Base-by-base conservation (phyloP, 78 protist genomes). In the Guillardia theta region DNA sequence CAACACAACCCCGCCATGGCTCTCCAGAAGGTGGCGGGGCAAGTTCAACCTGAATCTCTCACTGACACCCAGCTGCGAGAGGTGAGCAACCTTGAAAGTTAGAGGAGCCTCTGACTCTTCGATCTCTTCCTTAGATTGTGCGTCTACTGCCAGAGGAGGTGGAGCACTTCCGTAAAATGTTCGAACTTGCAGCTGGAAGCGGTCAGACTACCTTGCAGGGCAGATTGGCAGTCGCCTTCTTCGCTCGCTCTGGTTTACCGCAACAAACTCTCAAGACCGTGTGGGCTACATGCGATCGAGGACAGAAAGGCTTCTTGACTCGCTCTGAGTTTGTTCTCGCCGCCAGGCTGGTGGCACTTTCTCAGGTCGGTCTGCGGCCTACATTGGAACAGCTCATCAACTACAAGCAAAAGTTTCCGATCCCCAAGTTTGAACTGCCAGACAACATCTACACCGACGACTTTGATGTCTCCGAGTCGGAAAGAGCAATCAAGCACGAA, bases 391-490 rank as follows among this genome's bases (percentile, higher is more conserved):
- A 70, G 83, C 83, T 70, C 10, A 70, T 22, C 4, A 10, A 15
- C 36, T 70, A 70, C 83, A 70, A 70, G 22, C 22, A 12, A 3
- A 36, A 43, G 83, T 70, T 70, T 33, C 83, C 83, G 41, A 70
- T 33, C 1, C 83, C 83, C 46, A 70, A 70, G 41, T 70, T 70
- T 33, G 83, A 70, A 6, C 41, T 70, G 41, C 83, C 83, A 22
- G 83, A 70, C 36, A 70, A 70, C 83, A 70, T 78, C 9, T 78
- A 78, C 90, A 37, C 90, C 1, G 48, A 78, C 39, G 48, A 78
- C 45, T 78, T 78, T 37, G 48, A 78, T 43, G 8, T 43, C 21
- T 44, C 90, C 1, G 50, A 78, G 9, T 24, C 90, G 44, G 93
- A 88, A 41, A 45, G 22, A 41, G 93, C 93, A 6, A 48, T 88